Percentiles rank a stretch among this genome's conserved stretches.
Conservation (phyloP, 2,329 filamentous ascomycete genomes). For the Aspergillus alliaceus region DNA sequence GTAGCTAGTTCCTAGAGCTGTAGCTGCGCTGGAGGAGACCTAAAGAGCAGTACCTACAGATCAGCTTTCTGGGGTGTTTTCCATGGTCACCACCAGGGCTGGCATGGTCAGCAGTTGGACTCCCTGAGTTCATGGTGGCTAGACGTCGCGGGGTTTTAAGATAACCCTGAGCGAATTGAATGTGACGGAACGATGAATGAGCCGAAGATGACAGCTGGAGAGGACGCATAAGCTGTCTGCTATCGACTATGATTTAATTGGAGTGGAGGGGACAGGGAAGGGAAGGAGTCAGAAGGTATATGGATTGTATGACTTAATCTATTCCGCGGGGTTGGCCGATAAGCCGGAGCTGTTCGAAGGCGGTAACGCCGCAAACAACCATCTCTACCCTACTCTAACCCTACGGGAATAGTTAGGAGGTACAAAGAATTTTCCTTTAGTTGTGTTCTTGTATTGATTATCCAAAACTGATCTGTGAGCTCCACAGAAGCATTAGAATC, state of each 20-base stretch:
- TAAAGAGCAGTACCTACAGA: constrained; percentile 30
- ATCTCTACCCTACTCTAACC: too few relatives aligned
- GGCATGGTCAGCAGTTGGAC: constrained; percentile 5
- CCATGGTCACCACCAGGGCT: constrained; percentile 13
- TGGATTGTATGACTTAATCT: not conserved
- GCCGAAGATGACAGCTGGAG: not conserved
- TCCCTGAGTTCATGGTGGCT: not conserved
- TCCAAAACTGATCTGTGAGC: not conserved
- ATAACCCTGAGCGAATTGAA: not conserved
- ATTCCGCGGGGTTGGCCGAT: not conserved
- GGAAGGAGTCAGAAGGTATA: not conserved
- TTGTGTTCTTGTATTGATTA: not conserved
- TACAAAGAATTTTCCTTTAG: too few relatives aligned
- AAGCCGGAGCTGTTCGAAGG: too few relatives aligned
- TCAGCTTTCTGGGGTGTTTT: constrained; percentile 41
- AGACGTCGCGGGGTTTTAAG: not conserved
- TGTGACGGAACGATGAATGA: not conserved
- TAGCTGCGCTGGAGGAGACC: not conserved
- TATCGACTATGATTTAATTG: not conserved
- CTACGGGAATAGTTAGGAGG: too few relatives aligned
- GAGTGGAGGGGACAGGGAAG: not conserved
- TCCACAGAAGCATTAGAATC: not conserved
- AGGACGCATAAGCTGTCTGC: constrained; percentile 5
- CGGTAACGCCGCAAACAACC: too few relatives aligned
- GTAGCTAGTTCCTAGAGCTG: not conserved